A percentile compares a stretch with the other conserved stretches of the same genome.
phyloP scores from a whole-genome alignment of 2,329 filamentous ascomycete genomes.

The Sarocladiaceae sp. region DNA sequence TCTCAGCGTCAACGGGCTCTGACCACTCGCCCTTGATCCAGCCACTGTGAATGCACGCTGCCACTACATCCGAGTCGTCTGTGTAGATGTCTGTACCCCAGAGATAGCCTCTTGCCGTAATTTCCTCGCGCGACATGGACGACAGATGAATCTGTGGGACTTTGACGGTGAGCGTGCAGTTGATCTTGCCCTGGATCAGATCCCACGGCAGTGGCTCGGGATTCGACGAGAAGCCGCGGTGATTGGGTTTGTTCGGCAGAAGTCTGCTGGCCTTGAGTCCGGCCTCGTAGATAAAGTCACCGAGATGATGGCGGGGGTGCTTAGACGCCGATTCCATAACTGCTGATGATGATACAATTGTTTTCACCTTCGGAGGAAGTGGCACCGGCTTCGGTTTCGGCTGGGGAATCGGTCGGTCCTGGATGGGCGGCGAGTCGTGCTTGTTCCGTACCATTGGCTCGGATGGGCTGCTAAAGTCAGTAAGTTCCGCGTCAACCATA shows the following conservation, averaged over 20 bases:
- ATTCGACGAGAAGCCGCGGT: slow-evolving; percentile 45
- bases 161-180: slow-evolving; percentile 86
- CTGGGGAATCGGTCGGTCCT: slow-evolving; percentile 17
- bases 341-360: slow-evolving; percentile 62
- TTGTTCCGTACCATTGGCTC: slow-evolving; percentile 14
- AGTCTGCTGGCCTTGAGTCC: slow-evolving; percentile 52
- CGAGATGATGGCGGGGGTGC: slow-evolving; percentile 73
- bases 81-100: slow-evolving; percentile 97
- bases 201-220: slow-evolving; percentile 75
- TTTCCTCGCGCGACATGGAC: slow-evolving; percentile 69
- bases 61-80: slow-evolving; percentile 90
- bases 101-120: slow-evolving; percentile 72
- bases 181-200: slow-evolving; percentile 67
- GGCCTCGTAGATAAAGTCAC: slow-evolving; percentile 77
- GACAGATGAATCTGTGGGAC: slow-evolving; percentile 76
- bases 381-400: slow-evolving; percentile 25
- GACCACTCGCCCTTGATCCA: slow-evolving; percentile 90
- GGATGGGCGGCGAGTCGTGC: slow-evolving; percentile 16
- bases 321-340: slow-evolving; percentile 69
- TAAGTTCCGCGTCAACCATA: no score
- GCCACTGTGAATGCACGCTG: slow-evolving; percentile 87
- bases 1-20: slow-evolving; percentile 66
- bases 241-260: slow-evolving; percentile 33
- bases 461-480: slow-evolving; percentile 17
- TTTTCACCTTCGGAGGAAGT: slow-evolving; percentile 57